These are phyloP conservation scores for Crithidia acanthocephali DNA, from an alignment of 208 protist species.

Conservation along the genomic window DNA sequence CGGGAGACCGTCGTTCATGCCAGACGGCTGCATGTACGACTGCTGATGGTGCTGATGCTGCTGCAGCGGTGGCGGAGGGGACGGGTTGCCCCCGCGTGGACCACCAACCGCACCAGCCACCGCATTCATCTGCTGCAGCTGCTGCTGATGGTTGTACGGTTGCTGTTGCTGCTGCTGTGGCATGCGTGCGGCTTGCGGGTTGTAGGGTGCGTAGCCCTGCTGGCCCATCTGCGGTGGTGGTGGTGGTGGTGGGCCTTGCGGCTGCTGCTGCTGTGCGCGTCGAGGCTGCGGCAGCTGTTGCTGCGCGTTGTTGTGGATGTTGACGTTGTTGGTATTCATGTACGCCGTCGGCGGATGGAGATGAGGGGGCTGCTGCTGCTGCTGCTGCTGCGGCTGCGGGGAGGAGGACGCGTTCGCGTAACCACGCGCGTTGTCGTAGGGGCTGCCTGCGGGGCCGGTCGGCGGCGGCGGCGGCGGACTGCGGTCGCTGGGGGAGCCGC, in stretches of 20 bases:
- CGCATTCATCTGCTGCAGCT: neutral
- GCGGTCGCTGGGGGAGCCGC: neutral
- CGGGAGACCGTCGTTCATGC: neutral
- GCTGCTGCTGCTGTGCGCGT: slow-evolving; percentile 11
- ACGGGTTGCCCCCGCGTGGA: neutral
- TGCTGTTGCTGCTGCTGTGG: slow-evolving; percentile 1
- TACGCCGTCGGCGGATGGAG: slow-evolving; percentile 29
- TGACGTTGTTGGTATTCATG: slow-evolving; percentile 14
- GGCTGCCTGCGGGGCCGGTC: neutral
- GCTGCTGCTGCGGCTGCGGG: neutral
- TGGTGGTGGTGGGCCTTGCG: neutral
- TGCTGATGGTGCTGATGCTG: neutral
- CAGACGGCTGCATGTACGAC: neutral
- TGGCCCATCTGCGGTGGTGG: slow-evolving; percentile 1
- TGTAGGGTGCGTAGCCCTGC: slow-evolving; percentile 10
- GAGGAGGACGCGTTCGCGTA: neutral
- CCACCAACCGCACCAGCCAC: neutral
- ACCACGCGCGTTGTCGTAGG: neutral
- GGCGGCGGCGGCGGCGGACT: slow-evolving; percentile 19
- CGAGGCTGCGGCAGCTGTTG: neutral
- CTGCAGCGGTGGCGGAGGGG: neutral
- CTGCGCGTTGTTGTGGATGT: neutral
- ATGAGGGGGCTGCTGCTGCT: slow-evolving; percentile 17
- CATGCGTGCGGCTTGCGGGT: neutral
- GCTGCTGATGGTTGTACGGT: neutral